A percentile compares a stretch with the other conserved stretches of the same genome.
Evolutionary conservation across 768 basidiomycete genomes (phyloP).

Genomic region (Trametes meyenii): DNA sequence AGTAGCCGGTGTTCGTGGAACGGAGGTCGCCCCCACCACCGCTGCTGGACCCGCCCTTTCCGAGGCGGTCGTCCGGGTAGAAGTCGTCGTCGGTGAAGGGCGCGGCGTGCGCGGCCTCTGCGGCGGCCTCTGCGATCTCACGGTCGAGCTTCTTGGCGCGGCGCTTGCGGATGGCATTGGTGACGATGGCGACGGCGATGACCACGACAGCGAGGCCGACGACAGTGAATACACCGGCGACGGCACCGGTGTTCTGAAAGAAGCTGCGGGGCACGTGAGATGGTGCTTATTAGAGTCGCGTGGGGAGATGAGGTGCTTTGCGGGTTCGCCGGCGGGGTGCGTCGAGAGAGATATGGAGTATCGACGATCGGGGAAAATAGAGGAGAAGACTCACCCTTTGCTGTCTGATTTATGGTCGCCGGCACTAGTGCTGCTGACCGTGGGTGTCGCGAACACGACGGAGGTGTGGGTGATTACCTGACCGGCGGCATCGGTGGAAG

Average conservation of each 20-base stretch:
- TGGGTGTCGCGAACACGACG: slow-evolving; percentile 10
- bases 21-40: slow-evolving; percentile 12
- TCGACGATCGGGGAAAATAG: background rate
- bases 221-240: slow-evolving; percentile 71
- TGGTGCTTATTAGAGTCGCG: background rate
- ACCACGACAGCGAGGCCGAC: slow-evolving; percentile 64
- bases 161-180: slow-evolving; percentile 61
- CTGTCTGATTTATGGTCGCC: background rate
- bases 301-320: background rate
- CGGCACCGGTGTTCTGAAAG: slow-evolving; percentile 71
- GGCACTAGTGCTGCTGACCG: background rate
- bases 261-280: slow-evolving; percentile 47
- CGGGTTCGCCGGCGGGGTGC: background rate
- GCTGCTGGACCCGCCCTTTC: background rate
- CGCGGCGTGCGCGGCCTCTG: slow-evolving; percentile 57
- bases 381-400: slow-evolving; percentile 24
- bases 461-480: slow-evolving; percentile 22
- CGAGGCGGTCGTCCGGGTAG: slow-evolving; percentile 32
- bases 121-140: slow-evolving; percentile 74
- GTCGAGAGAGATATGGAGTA: background rate
- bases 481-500: slow-evolving; percentile 11
- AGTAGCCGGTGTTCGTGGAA: slow-evolving; percentile 40
- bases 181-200: slow-evolving; percentile 53
- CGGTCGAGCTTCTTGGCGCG: slow-evolving; percentile 66
- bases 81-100: slow-evolving; percentile 57